Percentiles rank a stretch among this genome's conserved stretches.
These are phyloP conservation scores for Eutrema heterophyllum DNA, from an alignment of 345 rosid genomes.

Conservation along the genomic window DNA sequence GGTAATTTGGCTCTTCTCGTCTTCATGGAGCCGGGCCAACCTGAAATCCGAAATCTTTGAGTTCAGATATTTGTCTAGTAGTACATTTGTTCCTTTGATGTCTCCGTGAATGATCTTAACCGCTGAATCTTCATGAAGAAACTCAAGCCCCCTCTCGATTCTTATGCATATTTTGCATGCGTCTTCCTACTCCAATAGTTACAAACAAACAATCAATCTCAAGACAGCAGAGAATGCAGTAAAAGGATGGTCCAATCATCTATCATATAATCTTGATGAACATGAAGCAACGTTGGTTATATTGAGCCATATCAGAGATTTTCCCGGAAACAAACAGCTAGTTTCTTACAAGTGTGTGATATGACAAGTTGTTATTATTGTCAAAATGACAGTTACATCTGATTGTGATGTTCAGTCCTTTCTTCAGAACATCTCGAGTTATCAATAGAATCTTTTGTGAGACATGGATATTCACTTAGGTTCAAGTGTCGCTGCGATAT, in stretches of 20 bases:
- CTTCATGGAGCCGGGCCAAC: conserved; percentile 48
- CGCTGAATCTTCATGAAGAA: conserved; percentile 31
- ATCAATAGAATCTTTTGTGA: conserved; percentile 24
- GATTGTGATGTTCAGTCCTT: conserved; percentile 26
- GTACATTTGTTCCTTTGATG: conserved; percentile 49
- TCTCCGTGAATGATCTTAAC: conserved; percentile 51
- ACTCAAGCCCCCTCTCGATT: conserved; percentile 27
- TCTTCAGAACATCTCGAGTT: conserved; percentile 13
- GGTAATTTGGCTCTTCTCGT: conserved; percentile 44
- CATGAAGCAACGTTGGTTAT: no score
- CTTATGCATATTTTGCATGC: conserved; percentile 24
- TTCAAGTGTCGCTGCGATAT: conserved; percentile 5
- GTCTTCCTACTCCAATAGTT: conserved; percentile 14
- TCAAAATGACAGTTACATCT: conserved; percentile 25
- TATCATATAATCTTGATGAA: no score
- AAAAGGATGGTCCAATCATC: no score
- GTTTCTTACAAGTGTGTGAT: conserved; percentile 31
- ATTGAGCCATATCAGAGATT: background rate
- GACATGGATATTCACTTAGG: conserved; percentile 31
- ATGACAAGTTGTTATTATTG: conserved; percentile 27
- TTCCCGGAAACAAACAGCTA: background rate
- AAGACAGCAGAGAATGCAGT: no score
- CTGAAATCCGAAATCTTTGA: conserved; percentile 57
- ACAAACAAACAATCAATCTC: background rate
- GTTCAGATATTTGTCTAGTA: conserved; percentile 43